Conservation (phyloP, 192 early-diverging fungal species). For the Coemansia erecta region DNA sequence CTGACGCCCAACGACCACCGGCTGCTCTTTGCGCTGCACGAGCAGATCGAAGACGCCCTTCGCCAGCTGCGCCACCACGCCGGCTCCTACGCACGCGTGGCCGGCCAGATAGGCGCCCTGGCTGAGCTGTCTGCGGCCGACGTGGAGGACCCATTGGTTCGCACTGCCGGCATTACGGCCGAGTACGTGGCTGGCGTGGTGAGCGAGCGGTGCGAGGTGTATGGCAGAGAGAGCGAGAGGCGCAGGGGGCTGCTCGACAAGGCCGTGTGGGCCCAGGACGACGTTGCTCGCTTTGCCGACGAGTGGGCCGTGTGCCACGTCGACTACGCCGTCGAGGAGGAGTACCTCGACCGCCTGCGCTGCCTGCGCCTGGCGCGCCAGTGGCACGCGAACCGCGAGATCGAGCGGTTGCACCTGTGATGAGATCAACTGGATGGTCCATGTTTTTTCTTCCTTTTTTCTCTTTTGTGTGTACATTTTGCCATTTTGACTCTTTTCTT, state of each 20-base stretch:
- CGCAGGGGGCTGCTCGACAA: constrained; percentile 1
- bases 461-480: not conserved
- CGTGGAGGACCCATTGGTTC: not conserved
- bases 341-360: constrained; percentile 13
- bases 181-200: constrained; percentile 8
- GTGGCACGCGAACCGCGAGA: constrained; percentile 17
- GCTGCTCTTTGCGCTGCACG: not conserved
- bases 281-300: not conserved
- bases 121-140: not conserved
- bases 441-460: constrained; percentile 9
- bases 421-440: not conserved
- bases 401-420: constrained; percentile 1
- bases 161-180: constrained; percentile 10
- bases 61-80: too few species aligned
- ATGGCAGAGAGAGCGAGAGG: constrained; percentile 8
- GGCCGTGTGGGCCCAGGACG: not conserved
- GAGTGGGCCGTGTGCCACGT: constrained; percentile 10
- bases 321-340: constrained; percentile 16
- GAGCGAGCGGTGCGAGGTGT: not conserved
- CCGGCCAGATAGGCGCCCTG: too few species aligned
- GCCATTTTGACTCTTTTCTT: constrained; percentile 9
- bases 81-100: too few species aligned
- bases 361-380: constrained; percentile 15
- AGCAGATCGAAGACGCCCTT: not conserved
- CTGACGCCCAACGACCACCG: not conserved